Conservation (phyloP, 2,329 filamentous ascomycete genomes). For the Trichophyton rubrum region DNA sequence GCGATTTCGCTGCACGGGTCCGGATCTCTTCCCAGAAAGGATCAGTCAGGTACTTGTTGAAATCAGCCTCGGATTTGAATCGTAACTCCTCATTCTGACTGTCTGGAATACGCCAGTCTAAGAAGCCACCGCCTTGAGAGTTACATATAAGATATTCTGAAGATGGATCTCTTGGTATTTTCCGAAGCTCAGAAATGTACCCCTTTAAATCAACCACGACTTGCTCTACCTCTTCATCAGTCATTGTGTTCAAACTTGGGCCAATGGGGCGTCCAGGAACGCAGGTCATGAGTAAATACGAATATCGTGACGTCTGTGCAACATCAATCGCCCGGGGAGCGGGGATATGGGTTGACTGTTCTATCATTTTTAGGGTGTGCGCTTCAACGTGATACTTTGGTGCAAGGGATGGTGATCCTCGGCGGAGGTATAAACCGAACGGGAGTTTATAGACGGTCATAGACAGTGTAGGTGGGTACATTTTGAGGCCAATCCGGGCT, state of each 20-base stretch:
- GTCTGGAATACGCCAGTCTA: slow-evolving; percentile 12
- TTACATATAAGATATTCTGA: slow-evolving; percentile 11
- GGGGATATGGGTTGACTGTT: slow-evolving; percentile 9
- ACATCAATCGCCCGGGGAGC: slow-evolving; percentile 11
- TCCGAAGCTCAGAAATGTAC: slow-evolving; percentile 10
- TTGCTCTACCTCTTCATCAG: slow-evolving; percentile 11
- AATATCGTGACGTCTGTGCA: slow-evolving; percentile 2
- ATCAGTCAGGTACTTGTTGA: slow-evolving; percentile 12
- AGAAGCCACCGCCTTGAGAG: slow-evolving; percentile 8
- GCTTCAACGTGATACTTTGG: slow-evolving; percentile 9
- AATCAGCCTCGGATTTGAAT: slow-evolving; percentile 11
- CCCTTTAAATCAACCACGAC: slow-evolving; percentile 10
- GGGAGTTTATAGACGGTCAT: slow-evolving; percentile 11
- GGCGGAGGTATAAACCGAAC: slow-evolving; percentile 13
- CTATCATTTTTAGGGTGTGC: slow-evolving; percentile 9
- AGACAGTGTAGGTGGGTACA: slow-evolving; percentile 10
- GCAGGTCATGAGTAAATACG: slow-evolving; percentile 13
- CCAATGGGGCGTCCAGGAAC: slow-evolving; percentile 13
- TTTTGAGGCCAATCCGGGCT: slow-evolving; percentile 4
- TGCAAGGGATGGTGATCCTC: slow-evolving; percentile 4
- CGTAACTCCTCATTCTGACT: slow-evolving; percentile 12
- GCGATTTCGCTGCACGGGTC: slow-evolving; percentile 7
- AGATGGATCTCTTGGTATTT: not conserved
- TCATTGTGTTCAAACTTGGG: slow-evolving; percentile 8
- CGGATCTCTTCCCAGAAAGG: slow-evolving; percentile 10